phyloP scores from a whole-genome alignment of 2,329 filamentous ascomycete species.

The Aspergillus sergii region DNA sequence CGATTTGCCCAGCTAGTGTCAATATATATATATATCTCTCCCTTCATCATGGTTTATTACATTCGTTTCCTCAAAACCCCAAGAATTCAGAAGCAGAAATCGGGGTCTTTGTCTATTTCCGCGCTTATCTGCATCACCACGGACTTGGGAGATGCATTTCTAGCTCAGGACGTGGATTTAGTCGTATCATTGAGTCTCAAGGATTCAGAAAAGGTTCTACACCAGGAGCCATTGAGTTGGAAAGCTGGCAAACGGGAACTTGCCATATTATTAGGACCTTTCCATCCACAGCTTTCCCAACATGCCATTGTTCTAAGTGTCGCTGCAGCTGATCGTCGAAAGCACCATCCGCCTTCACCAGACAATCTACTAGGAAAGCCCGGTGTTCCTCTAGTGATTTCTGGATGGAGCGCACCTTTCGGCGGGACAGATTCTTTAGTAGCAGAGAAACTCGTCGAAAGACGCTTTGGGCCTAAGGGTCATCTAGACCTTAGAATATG shows the following conservation, averaged over 20 bases:
- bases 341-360: conserved; percentile 12
- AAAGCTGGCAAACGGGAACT: conserved; percentile 38
- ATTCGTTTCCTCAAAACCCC: conserved; percentile 70
- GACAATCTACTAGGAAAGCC: conserved; percentile 26
- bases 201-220: conserved; percentile 20
- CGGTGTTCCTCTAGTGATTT: conserved; percentile 52
- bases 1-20: not conserved
- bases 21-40: not conserved
- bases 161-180: conserved; percentile 46
- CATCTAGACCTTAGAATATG: conserved; percentile 54
- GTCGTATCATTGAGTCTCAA: conserved; percentile 26
- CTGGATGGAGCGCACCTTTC: conserved; percentile 57
- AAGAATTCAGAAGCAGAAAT: conserved; percentile 46
- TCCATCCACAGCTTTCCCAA: conserved; percentile 28
- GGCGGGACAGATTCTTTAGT: conserved; percentile 44
- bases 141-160: conserved; percentile 68
- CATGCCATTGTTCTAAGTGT: conserved; percentile 32
- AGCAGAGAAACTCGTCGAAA: conserved; percentile 57
- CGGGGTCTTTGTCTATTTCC: conserved; percentile 46
- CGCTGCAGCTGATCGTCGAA: conserved; percentile 13
- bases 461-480: conserved; percentile 52
- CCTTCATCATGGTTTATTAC: conserved; percentile 57
- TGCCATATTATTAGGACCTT: conserved; percentile 34
- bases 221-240: conserved; percentile 33
- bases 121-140: conserved; percentile 67